Base-by-base conservation (phyloP, 352 stramenopile species). In the Phytophthora rubi region DNA sequence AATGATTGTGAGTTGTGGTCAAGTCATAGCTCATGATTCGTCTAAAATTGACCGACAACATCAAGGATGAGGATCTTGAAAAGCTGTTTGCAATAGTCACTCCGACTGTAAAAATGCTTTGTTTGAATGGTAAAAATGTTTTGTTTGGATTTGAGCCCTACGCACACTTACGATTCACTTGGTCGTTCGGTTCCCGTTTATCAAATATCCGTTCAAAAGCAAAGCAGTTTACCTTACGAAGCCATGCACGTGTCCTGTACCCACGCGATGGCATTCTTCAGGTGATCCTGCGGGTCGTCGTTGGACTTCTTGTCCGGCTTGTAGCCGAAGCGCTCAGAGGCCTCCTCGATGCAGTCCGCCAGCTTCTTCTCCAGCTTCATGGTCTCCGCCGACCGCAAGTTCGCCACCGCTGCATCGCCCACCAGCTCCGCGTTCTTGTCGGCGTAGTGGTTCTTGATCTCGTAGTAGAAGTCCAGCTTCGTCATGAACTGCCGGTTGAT, bases 401-500 rank as follows among this genome's bases (percentile, higher is more conserved):
- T 42, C 12, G 39, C 32, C 10, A 53, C 59, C 21, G 68, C 59
- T 3, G 55, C 70, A 5, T 70, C 35, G n/a, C 71, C 68, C 10
- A 69, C 51, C 23, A 72, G 39, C 3, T 68, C 35, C 1, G 62
- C 56, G 26, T 62, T 70, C 21, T 65, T 28, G 39, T 18, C 23
- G 13, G 54, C 45, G 53, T 78, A 78, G 55, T 73, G 69, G 47
- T 74, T 70, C 44, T 76, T 75, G 68, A 82, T 78, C 59, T 75
- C 65, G 62, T 76, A 78, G 68, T 80, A 82, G 45, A 82, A 80
- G 51, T 80, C 75, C 21, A 78, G 54, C 65, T 82, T 82, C 32
- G 75, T 78, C 71, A 80, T 82, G 68, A 80, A 70, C 48, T 56
- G 58, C 9, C 66, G 56, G 10, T 67, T 42, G 9, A 51, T 53